phyloP scores from a whole-genome alignment of 2,329 filamentous ascomycete species.

The Ophiostoma tasmaniense region DNA sequence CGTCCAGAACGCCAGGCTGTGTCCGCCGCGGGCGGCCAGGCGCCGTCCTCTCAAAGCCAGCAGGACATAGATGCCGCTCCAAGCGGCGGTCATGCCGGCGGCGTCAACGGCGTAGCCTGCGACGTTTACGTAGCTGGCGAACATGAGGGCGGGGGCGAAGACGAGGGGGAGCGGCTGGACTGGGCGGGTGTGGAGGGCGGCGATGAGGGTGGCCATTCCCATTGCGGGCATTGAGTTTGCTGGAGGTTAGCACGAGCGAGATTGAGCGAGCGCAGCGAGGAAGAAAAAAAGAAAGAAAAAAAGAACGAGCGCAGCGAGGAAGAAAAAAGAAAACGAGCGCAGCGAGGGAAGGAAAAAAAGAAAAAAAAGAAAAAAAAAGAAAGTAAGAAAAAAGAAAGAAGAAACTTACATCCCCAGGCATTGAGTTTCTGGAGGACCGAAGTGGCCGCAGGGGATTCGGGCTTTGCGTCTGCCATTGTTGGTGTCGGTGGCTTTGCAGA shows the following conservation, averaged over 20 bases:
- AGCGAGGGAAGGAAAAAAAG: background rate
- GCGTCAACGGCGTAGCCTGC: conserved; percentile 50
- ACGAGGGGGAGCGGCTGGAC: conserved; percentile 42
- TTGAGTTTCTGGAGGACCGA: conserved; percentile 20
- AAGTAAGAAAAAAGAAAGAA: background rate
- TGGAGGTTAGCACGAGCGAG: conserved; percentile 23
- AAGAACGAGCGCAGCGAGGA: no score
- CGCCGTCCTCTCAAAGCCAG: conserved; percentile 42
- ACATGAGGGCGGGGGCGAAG: conserved; percentile 45
- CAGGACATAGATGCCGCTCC: conserved; percentile 49
- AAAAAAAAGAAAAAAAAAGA: no score
- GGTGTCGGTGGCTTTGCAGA: no score
- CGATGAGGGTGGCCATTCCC: conserved; percentile 47
- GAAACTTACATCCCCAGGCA: conserved; percentile 24
- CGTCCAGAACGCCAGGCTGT: conserved; percentile 12
- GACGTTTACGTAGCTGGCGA: conserved; percentile 51
- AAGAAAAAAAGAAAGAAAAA: background rate
- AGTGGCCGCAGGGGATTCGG: background rate
- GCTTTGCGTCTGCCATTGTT: background rate
- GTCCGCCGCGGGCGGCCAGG: conserved; percentile 19
- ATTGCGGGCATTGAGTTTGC: conserved; percentile 47
- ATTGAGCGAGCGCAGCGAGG: no score
- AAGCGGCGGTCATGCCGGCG: conserved; percentile 47
- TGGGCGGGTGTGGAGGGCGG: conserved; percentile 48
- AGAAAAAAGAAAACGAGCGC: background rate